phyloP scores from a whole-genome alignment of 2,329 filamentous ascomycete species.

The Didymella pomorum region DNA sequence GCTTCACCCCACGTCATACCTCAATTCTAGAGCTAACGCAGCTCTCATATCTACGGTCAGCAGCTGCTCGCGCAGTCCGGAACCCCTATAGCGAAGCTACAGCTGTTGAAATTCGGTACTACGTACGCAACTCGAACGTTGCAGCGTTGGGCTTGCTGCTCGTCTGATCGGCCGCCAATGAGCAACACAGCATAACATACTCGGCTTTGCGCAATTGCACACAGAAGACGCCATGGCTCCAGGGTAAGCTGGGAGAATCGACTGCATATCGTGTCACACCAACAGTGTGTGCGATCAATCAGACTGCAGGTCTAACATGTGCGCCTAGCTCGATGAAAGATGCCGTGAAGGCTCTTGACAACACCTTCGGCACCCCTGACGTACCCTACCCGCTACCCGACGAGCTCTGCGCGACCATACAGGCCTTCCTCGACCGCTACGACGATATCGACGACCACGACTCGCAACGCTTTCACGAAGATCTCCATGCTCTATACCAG shows the following conservation, averaged over 20 bases:
- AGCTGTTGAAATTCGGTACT: not conserved
- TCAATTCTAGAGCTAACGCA: slow-evolving; percentile 2
- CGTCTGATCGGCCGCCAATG: slow-evolving; percentile 7
- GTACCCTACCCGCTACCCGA: slow-evolving; percentile 68
- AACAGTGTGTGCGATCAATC: not conserved
- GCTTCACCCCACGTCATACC: slow-evolving; percentile 22
- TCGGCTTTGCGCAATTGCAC: slow-evolving; percentile 5
- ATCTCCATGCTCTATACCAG: slow-evolving; percentile 72
- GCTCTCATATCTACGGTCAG: slow-evolving; percentile 6
- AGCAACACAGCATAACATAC: slow-evolving; percentile 2
- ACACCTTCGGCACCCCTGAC: slow-evolving; percentile 53
- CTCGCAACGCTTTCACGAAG: slow-evolving; percentile 76
- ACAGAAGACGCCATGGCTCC: slow-evolving; percentile 10
- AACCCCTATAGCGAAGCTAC: not conserved
- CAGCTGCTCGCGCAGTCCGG: not conserved
- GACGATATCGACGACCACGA: slow-evolving; percentile 71
- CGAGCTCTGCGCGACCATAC: slow-evolving; percentile 68
- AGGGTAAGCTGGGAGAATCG: slow-evolving; percentile 5
- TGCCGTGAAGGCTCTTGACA: slow-evolving; percentile 56
- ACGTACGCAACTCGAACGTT: not conserved
- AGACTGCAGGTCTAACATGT: not conserved
- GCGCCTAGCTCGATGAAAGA: slow-evolving; percentile 58
- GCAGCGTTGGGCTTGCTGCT: slow-evolving; percentile 1
- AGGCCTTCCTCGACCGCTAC: slow-evolving; percentile 73
- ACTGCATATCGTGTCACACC: not conserved